Base-by-base conservation (phyloP, 768 basidiomycete genomes). In the Pulveroboletus sp. region DNA sequence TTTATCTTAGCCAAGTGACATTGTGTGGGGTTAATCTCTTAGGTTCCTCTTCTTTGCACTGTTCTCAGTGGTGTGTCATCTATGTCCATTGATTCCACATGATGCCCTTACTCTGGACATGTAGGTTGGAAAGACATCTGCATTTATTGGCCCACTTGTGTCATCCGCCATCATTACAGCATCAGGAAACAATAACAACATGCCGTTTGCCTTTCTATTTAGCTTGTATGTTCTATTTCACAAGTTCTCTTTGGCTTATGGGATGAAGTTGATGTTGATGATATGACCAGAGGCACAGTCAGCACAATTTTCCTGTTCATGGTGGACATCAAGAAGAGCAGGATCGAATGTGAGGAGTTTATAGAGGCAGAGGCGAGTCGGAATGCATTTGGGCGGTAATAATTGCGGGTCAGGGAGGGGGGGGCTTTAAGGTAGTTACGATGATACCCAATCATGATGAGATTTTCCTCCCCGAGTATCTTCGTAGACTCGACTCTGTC, bases 31-130 rank as follows among this genome's bases (percentile, higher is more conserved):
- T 31, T 7, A 9, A n/a, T 28, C 0, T 27, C 21, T 21, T 46
- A 74, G 82, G 80, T 84, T 86, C 65, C 71, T 86, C 28, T 86
- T 86, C 69, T 86, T 86, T 61, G 82, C 83, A n/a, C 67, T 86
- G 2, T 85, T 85, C 59, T 84, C 83, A 18, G 80, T 87, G 55
- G 83, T 85, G 58, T 38, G 52, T 55, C 10, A 43, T 69, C 57
- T 17, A 10, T 28, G 14, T 45, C 3, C 3, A 17, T 26, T 11
- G 17, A 5, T 31, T 14, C 2, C 3, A 7, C 18, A 26, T 21
- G 3, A 32, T 24, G 9, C 1, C 0, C 18, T 47, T 21, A 51
- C 33, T 24, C 28, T 39, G 21, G 17, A 41, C 10, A 51, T 6
- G 28, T 33, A 84, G 81, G 69, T 86, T 37, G 85, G 86, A 12